phyloP scores from a whole-genome alignment of 2,329 filamentous ascomycete genomes.

The Didymella sp. region DNA sequence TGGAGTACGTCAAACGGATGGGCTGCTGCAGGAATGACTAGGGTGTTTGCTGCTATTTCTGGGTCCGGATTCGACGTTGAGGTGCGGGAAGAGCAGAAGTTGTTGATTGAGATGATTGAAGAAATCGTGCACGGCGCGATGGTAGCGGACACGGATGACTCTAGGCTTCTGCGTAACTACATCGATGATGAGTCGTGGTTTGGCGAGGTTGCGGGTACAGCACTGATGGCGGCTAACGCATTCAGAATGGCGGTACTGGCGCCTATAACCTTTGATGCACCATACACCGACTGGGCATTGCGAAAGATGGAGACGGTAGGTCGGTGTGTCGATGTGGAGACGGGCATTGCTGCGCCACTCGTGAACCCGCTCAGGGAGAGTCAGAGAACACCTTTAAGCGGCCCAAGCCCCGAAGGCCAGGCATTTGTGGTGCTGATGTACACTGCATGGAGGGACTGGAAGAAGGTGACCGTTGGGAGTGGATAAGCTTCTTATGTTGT shows the following conservation, averaged over 20 bases:
- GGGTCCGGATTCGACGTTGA: constrained; percentile 34
- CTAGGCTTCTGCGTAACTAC: constrained; percentile 57
- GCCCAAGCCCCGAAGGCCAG: constrained; percentile 43
- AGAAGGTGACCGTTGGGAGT: neutral
- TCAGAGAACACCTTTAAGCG: constrained; percentile 28
- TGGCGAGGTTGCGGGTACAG: constrained; percentile 58
- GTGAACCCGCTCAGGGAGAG: constrained; percentile 45
- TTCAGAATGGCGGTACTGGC: constrained; percentile 56
- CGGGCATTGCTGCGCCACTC: constrained; percentile 51
- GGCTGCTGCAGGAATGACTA: constrained; percentile 52
- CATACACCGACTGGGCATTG: constrained; percentile 54
- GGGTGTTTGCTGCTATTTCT: constrained; percentile 55
- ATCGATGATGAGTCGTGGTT: constrained; percentile 55
- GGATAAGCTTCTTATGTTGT: neutral
- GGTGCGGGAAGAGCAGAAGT: constrained; percentile 27
- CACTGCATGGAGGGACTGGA: constrained; percentile 54
- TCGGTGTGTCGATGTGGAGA: constrained; percentile 43
- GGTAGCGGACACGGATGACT: constrained; percentile 42
- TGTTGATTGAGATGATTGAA: constrained; percentile 45
- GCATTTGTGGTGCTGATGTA: constrained; percentile 55
- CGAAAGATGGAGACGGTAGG: constrained; percentile 50
- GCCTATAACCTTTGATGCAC: constrained; percentile 45
- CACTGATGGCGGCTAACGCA: constrained; percentile 53
- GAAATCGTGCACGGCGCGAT: constrained; percentile 50
- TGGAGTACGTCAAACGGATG: constrained; percentile 50